Percentiles rank a stretch among this genome's conserved stretches.
Conservation (phyloP, 1,139 yeast species). For the Debaryomycetaceae sp. region DNA sequence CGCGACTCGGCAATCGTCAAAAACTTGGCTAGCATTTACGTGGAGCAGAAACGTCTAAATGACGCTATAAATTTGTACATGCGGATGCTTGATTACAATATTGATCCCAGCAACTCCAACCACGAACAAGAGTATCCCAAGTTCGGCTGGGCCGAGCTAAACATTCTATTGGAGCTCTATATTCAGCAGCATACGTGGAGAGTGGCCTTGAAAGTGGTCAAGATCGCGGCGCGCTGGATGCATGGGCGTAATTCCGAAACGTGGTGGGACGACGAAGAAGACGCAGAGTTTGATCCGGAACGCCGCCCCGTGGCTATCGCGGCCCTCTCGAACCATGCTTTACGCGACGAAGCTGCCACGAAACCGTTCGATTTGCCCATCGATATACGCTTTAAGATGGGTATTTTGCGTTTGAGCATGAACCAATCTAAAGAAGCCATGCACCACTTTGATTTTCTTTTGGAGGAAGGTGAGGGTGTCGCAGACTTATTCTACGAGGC, state of each 20-base stretch:
- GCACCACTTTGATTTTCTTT: constrained; percentile 52
- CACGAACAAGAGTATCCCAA: constrained; percentile 22
- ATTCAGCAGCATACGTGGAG: constrained; percentile 54
- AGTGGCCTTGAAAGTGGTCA: constrained; percentile 54
- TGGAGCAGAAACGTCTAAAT: constrained; percentile 59
- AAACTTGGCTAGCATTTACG: constrained; percentile 68
- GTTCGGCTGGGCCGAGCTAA: constrained; percentile 84
- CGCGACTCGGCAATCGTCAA: constrained; percentile 50
- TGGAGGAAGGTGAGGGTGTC: constrained; percentile 46
- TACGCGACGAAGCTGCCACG: constrained; percentile 15
- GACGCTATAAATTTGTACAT: constrained; percentile 78
- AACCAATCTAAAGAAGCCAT: constrained; percentile 63
- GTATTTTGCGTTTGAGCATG: constrained; percentile 57
- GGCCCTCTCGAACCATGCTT: constrained; percentile 4
- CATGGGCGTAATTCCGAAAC: constrained; percentile 59
- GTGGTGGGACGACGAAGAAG: constrained; percentile 74
- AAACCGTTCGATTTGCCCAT: constrained; percentile 52
- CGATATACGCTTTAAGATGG: constrained; percentile 76
- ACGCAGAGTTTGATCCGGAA: constrained; percentile 65
- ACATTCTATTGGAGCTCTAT: constrained; percentile 72
- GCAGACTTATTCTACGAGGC: constrained; percentile 70
- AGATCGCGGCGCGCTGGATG: constrained; percentile 74
- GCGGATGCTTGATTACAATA: constrained; percentile 50
- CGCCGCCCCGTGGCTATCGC: constrained; percentile 37
- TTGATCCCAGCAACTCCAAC: constrained; percentile 12